Base-by-base conservation (phyloP, 2,329 filamentous ascomycete genomes). In the Tothia fuscella region DNA sequence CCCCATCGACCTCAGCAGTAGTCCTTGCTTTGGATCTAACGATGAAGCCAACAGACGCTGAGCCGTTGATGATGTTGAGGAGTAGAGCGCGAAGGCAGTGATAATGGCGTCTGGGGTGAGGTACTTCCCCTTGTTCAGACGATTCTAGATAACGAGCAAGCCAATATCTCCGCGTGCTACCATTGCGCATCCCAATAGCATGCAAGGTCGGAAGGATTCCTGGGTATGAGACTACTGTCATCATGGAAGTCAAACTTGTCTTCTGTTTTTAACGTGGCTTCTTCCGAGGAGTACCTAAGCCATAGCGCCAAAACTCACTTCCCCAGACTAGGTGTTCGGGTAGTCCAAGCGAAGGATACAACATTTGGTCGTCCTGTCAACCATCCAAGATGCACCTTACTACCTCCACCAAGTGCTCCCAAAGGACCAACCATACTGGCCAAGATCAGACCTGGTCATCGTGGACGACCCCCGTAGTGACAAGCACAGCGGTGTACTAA, bases 401-500 rank as follows among this genome's bases (percentile, higher is more conserved):
- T 14, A 14, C 26, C 26, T 9, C 26, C n/a, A 9, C 26, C 26
- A 14, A 29, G 9, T 14, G 26, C 26, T 29, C 79, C 70, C 0
- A 89, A 63, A 36, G 77, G 78, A 0, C 79, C 72, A 17, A 91
- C 79, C 34, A 89, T 71, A 48, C 83, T 75, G 0, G 86, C 79
- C 74, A 89, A 81, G 6, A 88, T 74, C 7, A 89, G 61, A 0
- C 82, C 82, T 2, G 82, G 0, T 89, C 78, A 59, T 89, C 82
- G 53, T 91, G 83, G 62, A 91, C 74, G 73, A 89, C 83, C 0
- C 83, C 84, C 1, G 82, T 82, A 45, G 73, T 78, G 2, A 74
- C 73, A 0, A 87, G 65, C 0, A 89, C 72, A 7, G 60, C n/a
- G n/a, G n/a, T n/a, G n/a, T n/a, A n/a, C n/a, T n/a, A n/a, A n/a